These are phyloP conservation scores for Roridomyces roridus DNA, from an alignment of 768 basidiomycete species.

Conservation along the genomic window DNA sequence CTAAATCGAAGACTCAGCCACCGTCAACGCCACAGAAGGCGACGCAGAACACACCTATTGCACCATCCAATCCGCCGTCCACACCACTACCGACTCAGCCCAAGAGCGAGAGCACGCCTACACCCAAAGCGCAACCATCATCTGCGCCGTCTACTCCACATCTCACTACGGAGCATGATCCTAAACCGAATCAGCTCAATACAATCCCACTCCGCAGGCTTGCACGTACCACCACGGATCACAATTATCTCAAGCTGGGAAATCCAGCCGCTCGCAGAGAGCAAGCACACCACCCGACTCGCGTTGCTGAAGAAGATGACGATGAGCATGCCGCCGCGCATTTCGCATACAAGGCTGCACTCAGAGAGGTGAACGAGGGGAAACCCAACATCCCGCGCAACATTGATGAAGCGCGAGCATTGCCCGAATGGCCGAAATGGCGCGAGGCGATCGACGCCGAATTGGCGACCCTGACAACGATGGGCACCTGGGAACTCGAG, in stretches of 20 bases:
- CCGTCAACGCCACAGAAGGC: background rate
- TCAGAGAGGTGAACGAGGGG: background rate
- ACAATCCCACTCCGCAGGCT: background rate
- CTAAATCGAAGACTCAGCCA: background rate
- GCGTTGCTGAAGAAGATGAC: background rate
- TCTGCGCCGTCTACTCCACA: conserved; percentile 3
- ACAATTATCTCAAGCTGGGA: background rate
- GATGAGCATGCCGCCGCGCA: background rate
- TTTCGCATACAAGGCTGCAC: background rate
- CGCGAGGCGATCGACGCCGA: conserved; percentile 1
- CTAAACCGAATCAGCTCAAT: conserved; percentile 4
- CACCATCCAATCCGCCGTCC: too few relatives aligned
- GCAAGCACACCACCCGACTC: background rate
- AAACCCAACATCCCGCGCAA: background rate
- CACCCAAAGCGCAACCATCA: background rate
- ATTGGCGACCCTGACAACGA: background rate
- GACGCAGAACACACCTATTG: background rate
- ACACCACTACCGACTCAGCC: background rate
- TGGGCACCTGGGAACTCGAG: conserved; percentile 6
- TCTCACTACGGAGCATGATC: background rate
- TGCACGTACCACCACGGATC: background rate
- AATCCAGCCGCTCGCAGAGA: background rate
- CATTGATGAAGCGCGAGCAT: conserved; percentile 1
- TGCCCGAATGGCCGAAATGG: conserved; percentile 5
- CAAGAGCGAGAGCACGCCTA: background rate